These are phyloP conservation scores for Solanum hybrid DNA, from an alignment of 305 asterid species.

Conservation along the genomic window DNA sequence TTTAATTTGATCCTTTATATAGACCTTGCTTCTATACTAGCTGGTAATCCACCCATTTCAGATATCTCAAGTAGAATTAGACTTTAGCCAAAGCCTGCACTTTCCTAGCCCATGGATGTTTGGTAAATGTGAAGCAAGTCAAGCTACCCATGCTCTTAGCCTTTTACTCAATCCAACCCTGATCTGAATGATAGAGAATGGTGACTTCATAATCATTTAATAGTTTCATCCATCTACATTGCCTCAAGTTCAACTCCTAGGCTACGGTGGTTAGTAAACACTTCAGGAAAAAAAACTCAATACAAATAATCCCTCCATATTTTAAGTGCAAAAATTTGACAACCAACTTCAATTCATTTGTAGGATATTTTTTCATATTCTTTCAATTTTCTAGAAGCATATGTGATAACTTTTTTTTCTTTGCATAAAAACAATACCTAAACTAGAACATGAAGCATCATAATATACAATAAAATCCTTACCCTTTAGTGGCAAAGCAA, in stretches of 20 bases:
- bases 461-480: too few relatives aligned
- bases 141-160: not conserved
- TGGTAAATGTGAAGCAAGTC: not conserved
- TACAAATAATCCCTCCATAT: not conserved
- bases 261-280: not conserved
- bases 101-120: not conserved
- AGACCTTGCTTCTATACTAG: too few relatives aligned
- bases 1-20: too few relatives aligned
- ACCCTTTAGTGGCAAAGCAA: not conserved
- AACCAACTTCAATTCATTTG: not conserved
- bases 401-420: not conserved
- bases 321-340: not conserved
- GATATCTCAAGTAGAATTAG: not conserved
- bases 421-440: not conserved
- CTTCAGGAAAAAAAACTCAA: not conserved
- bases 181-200: not conserved
- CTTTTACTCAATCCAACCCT: not conserved
- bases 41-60: not conserved
- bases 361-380: not conserved
- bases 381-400: not conserved
- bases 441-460: not conserved
- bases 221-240: not conserved
- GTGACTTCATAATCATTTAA: not conserved
- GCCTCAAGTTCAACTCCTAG: not conserved
- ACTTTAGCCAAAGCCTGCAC: not conserved